Conservation (phyloP, 768 basidiomycete genomes). For the Lactarius hengduanensis region DNA sequence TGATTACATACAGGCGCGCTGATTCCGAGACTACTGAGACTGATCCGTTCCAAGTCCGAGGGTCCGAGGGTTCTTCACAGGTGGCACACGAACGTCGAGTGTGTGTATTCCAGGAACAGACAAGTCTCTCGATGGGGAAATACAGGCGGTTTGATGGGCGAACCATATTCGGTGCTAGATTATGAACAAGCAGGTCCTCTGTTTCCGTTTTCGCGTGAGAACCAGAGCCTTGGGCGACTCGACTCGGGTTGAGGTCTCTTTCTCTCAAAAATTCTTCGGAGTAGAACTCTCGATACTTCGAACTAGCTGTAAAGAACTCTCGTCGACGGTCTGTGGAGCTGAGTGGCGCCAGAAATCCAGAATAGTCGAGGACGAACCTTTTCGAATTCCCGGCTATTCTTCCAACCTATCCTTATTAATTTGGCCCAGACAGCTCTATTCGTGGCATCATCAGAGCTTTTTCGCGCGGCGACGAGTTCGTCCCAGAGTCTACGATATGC, state of each 20-base stretch:
- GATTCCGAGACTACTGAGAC: no score
- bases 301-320: background rate
- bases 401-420: slow-evolving; percentile 56
- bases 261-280: slow-evolving; percentile 13
- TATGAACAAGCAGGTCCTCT: no score
- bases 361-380: slow-evolving; percentile 40
- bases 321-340: slow-evolving; percentile 18
- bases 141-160: background rate
- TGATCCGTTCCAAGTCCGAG: background rate
- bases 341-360: background rate
- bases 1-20: no score
- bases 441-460: slow-evolving; percentile 51
- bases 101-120: background rate
- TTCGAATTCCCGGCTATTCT: slow-evolving; percentile 36
- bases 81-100: background rate
- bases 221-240: no score
- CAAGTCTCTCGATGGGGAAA: background rate
- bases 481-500: slow-evolving; percentile 93
- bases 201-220: no score
- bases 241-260: no score
- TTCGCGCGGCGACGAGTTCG: slow-evolving; percentile 70
- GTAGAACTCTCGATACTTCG: background rate
- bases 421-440: slow-evolving; percentile 74
- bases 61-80: background rate
- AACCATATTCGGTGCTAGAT: no score